Percentiles rank a stretch among this genome's conserved stretches.
These are phyloP conservation scores for Pythium phragmiticola DNA, from an alignment of 352 stramenopile species.

Conservation along the genomic window DNA sequence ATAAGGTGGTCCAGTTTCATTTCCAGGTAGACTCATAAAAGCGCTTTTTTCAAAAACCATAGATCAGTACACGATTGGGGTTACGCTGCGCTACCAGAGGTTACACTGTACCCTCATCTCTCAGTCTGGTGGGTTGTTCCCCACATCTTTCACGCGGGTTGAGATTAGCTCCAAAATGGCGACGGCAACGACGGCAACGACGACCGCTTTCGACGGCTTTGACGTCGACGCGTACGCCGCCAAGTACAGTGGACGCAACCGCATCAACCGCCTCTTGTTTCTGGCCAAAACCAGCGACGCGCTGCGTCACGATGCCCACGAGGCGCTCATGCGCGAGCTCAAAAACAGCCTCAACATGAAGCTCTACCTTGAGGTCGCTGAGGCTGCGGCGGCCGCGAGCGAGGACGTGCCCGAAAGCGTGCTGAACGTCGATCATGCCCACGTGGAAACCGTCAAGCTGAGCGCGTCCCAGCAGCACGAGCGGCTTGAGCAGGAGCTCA, in stretches of 20 bases:
- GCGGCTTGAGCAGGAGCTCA: conserved; percentile 84
- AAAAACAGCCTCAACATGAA: conserved; percentile 67
- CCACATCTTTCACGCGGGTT: conserved; percentile 18
- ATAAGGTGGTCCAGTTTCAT: conserved; percentile 8
- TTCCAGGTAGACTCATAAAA: neutral
- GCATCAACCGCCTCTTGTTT: conserved; percentile 73
- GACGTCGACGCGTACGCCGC: conserved; percentile 79
- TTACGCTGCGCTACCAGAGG: neutral
- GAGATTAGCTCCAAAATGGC: conserved; percentile 12
- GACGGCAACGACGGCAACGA: conserved; percentile 19
- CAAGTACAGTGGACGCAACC: conserved; percentile 84
- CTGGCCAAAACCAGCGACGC: conserved; percentile 44
- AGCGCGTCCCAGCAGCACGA: conserved; percentile 71
- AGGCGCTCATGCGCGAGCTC: conserved; percentile 59
- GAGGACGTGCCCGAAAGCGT: conserved; percentile 38
- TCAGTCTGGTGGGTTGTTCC: neutral
- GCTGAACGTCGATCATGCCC: conserved; percentile 36
- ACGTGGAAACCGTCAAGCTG: conserved; percentile 68
- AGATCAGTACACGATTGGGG: neutral
- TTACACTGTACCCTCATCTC: conserved; percentile 6
- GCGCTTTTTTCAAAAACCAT: neutral
- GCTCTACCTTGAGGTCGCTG: conserved; percentile 61
- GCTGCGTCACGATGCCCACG: conserved; percentile 50
- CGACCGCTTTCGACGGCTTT: conserved; percentile 49
- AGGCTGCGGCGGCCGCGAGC: conserved; percentile 28